Base-by-base conservation (phyloP, 306 rosid genomes). In the Cercis canadensis region DNA sequence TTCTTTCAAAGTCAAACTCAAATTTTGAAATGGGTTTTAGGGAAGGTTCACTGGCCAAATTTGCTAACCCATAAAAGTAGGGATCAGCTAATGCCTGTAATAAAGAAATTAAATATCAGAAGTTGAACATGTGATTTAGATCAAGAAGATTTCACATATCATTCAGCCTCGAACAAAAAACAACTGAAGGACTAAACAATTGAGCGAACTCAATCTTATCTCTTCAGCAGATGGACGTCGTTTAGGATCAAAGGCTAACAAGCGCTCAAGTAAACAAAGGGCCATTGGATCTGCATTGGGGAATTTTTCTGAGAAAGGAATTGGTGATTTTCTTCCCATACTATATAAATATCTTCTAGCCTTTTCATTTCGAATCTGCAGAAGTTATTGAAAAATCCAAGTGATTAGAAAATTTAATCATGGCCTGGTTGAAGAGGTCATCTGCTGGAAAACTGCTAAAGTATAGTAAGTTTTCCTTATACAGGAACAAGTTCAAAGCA, bases 221-320 rank as follows among this genome's bases (percentile, higher is more conserved):
- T 88, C 90, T 69, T 80, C 86, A 43, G 92, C 92, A 7, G 92
- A 88, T 31, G 70, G 82, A 11, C 92, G 92, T 57, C 85, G 82
- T 6, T 58, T 75, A 43, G 92, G 85, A 83, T 88, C 92, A 67
- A 88, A 88, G 7, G 90, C 90, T 51, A 88, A 85, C 72, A 88
- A 66, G 45, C 85, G 81, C 61, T 83, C 72, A 47, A 88, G 85
- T 66, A 88, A 80, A 78, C 21, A 40, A 70, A 88, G 90, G 59
- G 92, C 90, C 72, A 82, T 31, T 34, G 88, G 92, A 62, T 81
- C 90, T 14, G 83, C 85, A 75, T 78, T 32, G 1, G 90, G 90
- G 46, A 88, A 62, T 64, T 85, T 85, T 55, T 79, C 67, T 21
- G 85, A 78, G 47, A 88, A 69, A 62, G 92, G 88, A 78, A 67